Conservation (phyloP, 768 basidiomycete genomes). For the Mycena kentingensis region DNA sequence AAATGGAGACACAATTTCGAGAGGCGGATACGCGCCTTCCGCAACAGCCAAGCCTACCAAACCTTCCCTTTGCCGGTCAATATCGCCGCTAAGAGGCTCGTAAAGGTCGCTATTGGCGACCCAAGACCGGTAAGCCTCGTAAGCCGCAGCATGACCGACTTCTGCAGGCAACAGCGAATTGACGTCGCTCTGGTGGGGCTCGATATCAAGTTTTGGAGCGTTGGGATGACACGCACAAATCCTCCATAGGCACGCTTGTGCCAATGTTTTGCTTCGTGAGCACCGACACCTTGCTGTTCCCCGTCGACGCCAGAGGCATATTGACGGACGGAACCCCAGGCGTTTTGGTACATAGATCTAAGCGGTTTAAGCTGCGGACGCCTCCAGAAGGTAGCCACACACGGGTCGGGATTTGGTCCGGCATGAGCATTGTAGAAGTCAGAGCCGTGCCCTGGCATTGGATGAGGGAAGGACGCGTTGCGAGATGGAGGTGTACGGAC, state of each 20-base stretch:
- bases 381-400: conserved; percentile 30
- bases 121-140: conserved; percentile 74
- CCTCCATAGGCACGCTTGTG: conserved; percentile 69
- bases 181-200: conserved; percentile 48
- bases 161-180: conserved; percentile 55
- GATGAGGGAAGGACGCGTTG: conserved; percentile 9
- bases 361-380: conserved; percentile 11
- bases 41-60: conserved; percentile 69
- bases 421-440: conserved; percentile 71
- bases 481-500: conserved; percentile 37
- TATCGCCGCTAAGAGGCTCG: conserved; percentile 56
- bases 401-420: conserved; percentile 57
- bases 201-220: not conserved
- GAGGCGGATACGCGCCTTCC: no score
- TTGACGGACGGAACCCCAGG: conserved; percentile 49
- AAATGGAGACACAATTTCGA: conserved; percentile 15
- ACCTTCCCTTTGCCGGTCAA: conserved; percentile 64
- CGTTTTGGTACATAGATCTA: conserved; percentile 59
- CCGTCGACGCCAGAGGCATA: conserved; percentile 36
- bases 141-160: conserved; percentile 76
- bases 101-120: conserved; percentile 58
- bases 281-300: conserved; percentile 51
- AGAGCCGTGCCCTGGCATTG: conserved; percentile 55
- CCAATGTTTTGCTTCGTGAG: conserved; percentile 64
- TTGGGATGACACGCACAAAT: conserved; percentile 39